These are phyloP conservation scores for Odontarrhena argentea DNA, from an alignment of 345 rosid genomes.

Conservation along the genomic window DNA sequence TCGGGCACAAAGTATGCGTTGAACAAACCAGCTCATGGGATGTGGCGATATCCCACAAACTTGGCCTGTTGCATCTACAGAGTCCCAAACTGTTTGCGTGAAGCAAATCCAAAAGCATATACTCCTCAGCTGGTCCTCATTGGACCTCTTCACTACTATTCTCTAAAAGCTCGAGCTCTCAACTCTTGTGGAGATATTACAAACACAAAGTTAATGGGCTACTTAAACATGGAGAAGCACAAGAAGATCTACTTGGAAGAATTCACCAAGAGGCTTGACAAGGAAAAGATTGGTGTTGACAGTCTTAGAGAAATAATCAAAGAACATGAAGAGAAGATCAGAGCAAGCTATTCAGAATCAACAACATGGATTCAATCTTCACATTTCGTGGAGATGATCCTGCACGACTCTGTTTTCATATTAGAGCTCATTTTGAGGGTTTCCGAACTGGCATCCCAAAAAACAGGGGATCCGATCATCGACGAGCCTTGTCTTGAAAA, in stretches of 20 bases:
- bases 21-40: not conserved
- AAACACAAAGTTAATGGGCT: constrained; percentile 5
- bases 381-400: constrained; percentile 13
- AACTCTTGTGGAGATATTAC: constrained; percentile 1
- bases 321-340: not conserved
- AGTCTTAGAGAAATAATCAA: not conserved
- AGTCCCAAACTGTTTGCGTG: constrained; percentile 2
- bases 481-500: not conserved
- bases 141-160: constrained; percentile 22
- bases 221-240: constrained; percentile 7
- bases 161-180: not conserved
- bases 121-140: constrained; percentile 5
- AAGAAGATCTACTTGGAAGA: not conserved
- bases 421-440: no score
- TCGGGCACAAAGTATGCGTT: not conserved
- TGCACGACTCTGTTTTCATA: constrained; percentile 1
- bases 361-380: not conserved
- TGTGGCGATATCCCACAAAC: not conserved
- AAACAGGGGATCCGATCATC: not conserved
- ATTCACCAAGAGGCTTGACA: not conserved
- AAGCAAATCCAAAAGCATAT: constrained; percentile 15
- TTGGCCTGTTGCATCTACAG: constrained; percentile 26
- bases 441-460: no score
- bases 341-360: constrained; percentile 28
- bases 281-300: not conserved